Base-by-base conservation (phyloP, 2,329 filamentous ascomycete species). In the Anisogramma anomala region DNA sequence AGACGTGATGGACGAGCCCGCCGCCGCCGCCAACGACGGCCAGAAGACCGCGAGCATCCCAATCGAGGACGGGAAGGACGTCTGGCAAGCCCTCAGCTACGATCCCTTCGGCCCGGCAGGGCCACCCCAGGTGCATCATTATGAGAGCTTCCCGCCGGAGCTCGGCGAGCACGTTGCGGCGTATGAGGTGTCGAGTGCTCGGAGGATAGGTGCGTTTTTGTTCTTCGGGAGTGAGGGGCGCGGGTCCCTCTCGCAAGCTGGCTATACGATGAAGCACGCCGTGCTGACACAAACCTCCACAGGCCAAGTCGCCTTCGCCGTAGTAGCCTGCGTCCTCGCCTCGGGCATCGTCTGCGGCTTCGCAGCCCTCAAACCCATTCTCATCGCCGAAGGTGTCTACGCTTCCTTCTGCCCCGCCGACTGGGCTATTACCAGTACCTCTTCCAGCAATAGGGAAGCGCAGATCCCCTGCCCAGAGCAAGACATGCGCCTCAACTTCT, bases 341-440 rank as follows among this genome's bases (percentile, higher is more conserved):
- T 74, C 78, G 3, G 79, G 77, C 1, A 64, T 77, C 26, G 68
- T 80, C 5, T 81, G 79, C 55, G 77, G 77, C 7, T 81, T 75
- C 55, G 76, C 77, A 6, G 74, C 76, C 1, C 62, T 81, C 44
- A 81, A 80, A 51, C 75, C 77, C 0, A 62, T 80, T 6, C 60
- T 81, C 30, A 69, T 80, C 25, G 61, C 64, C 8, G 70, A 77
- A 49, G 71, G 69, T 2, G 69, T 77, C 2, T 79, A 77, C 52
- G 58, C 64, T 28, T 64, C 76, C 25, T 58, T 63, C 33, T 79
- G 75, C 50, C 68, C 65, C 2, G 36, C 48, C 3, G 47, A 47
- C 23, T 47, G 41, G 37, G 23, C 34, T 6, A 30, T 11, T 5
- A 7, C 25, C 5, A 30, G 13, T 5, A 7, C 25, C 5, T 23